Evolutionary conservation across 1,139 yeast genomes (phyloP).

Genomic region (Nakaseomyces bracarensis): DNA sequence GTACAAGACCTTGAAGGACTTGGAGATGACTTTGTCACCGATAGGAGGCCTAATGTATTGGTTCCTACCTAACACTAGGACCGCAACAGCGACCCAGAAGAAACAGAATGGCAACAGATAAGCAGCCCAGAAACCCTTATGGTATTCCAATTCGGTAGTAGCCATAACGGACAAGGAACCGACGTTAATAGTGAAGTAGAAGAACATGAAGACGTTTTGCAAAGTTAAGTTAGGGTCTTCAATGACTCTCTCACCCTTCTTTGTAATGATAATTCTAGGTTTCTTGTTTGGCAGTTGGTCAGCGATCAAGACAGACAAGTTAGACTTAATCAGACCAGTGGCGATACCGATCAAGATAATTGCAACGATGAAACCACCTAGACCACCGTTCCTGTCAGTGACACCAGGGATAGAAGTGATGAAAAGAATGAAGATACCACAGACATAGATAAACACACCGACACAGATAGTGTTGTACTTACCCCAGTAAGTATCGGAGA

Average conservation of each 20-base stretch:
- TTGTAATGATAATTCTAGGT: conserved; percentile 51
- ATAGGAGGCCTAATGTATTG: conserved; percentile 54
- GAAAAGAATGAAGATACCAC: conserved; percentile 58
- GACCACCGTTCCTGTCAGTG: conserved; percentile 38
- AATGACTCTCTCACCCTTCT: conserved; percentile 58
- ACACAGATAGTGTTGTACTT: conserved; percentile 60
- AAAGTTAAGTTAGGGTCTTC: conserved; percentile 64
- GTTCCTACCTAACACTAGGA: conserved; percentile 49
- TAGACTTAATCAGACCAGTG: conserved; percentile 76
- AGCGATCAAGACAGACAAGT: conserved; percentile 70
- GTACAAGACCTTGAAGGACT: conserved; percentile 44
- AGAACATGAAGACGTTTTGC: conserved; percentile 66
- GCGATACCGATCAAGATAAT: conserved; percentile 67
- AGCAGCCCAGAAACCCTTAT: conserved; percentile 71
- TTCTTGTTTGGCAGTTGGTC: conserved; percentile 57
- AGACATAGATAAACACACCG: conserved; percentile 51
- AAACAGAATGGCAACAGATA: conserved; percentile 62
- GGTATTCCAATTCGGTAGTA: conserved; percentile 41
- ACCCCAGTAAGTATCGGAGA: conserved; percentile 70
- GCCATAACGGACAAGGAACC: conserved; percentile 76
- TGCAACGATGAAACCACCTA: conserved; percentile 38
- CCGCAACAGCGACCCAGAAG: conserved; percentile 51
- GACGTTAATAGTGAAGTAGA: conserved; percentile 72
- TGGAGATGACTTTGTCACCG: conserved; percentile 52
- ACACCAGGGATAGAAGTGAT: conserved; percentile 64